Conservation (phyloP, 78 protist species). For the Planoprotostelium fungivorum region DNA sequence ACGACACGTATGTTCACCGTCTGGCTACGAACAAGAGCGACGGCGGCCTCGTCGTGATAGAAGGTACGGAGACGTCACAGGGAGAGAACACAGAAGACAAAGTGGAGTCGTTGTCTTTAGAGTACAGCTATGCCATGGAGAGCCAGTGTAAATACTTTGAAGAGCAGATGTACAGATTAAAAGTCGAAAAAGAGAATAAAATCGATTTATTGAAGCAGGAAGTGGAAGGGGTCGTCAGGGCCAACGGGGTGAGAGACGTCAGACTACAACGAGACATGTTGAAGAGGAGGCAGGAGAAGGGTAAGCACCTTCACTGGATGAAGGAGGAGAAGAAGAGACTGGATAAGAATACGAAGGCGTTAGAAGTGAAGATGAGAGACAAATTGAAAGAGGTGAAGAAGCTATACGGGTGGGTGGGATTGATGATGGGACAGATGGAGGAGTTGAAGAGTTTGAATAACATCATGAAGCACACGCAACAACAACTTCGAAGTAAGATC, state of each 20-base stretch:
- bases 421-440: too few relatives aligned
- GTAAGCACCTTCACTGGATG: not conserved
- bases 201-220: conserved; percentile 14
- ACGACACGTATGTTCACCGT: not conserved
- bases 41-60: not conserved
- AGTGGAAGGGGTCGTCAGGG: too few relatives aligned
- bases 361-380: not conserved
- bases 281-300: not conserved
- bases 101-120: conserved; percentile 58
- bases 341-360: not conserved
- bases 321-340: not conserved
- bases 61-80: not conserved
- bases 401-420: too few relatives aligned
- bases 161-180: conserved; percentile 23
- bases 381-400: not conserved
- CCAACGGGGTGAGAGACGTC: too few relatives aligned
- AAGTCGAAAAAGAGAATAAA: conserved; percentile 31
- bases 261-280: conserved; percentile 2
- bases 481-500: too few relatives aligned
- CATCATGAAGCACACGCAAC: too few relatives aligned
- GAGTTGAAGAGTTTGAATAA: too few relatives aligned
- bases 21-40: not conserved
- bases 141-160: conserved; percentile 76
- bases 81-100: conserved; percentile 27
- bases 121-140: conserved; percentile 73